These are phyloP conservation scores for Choanephora cucurbitarum DNA, from an alignment of 371 early-diverging fungal genomes.

Conservation along the genomic window DNA sequence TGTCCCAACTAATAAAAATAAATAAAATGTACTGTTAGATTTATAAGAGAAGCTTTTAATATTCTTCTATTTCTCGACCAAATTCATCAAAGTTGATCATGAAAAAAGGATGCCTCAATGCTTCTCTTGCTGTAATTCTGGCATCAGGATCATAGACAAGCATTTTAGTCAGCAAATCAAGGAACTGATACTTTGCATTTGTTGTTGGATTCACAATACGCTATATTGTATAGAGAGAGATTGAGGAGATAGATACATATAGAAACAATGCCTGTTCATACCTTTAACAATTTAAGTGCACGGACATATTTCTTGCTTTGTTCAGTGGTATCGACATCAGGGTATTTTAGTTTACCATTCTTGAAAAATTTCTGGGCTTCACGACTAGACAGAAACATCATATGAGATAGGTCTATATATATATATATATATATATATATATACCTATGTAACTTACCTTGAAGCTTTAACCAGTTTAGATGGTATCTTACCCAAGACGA, in stretches of 20 bases:
- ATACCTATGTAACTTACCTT: conserved; percentile 2
- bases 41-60: no score
- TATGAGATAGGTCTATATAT: no score
- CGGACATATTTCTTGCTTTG: conserved; percentile 72
- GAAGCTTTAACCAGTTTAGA: conserved; percentile 19
- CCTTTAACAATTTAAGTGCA: conserved; percentile 60
- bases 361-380: conserved; percentile 62
- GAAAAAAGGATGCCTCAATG: conserved; percentile 86
- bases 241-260: neutral
- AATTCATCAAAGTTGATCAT: conserved; percentile 36
- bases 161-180: conserved; percentile 79
- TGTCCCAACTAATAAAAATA: no score
- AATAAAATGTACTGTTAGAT: neutral
- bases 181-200: conserved; percentile 29
- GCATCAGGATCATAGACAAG: conserved; percentile 85
- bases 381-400: conserved; percentile 35
- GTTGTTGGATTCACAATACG: conserved; percentile 39
- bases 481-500: conserved; percentile 53
- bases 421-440: neutral
- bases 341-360: conserved; percentile 64
- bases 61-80: conserved; percentile 27
- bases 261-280: conserved; percentile 18
- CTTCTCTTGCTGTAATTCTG: conserved; percentile 83
- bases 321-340: conserved; percentile 61
- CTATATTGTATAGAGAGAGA: no score